These are phyloP conservation scores for Hanseniaspora taiwanica DNA, from an alignment of 805 yeast species.

Conservation along the genomic window DNA sequence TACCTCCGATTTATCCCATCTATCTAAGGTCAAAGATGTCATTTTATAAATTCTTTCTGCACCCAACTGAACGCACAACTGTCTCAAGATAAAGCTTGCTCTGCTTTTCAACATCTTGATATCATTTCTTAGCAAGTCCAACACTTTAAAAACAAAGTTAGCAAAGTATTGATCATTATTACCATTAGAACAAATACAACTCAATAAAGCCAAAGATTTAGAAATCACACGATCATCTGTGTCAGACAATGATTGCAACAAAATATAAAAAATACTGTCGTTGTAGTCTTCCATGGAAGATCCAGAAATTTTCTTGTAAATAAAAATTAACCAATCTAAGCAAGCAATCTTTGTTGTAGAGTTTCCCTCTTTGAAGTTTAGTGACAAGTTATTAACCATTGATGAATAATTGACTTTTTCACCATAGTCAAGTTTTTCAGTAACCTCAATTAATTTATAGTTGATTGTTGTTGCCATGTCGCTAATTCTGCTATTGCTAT, in stretches of 20 bases:
- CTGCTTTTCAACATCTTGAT: constrained; percentile 49
- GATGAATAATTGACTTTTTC: constrained; percentile 35
- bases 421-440: constrained; percentile 17
- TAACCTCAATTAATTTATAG: constrained; percentile 39
- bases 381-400: constrained; percentile 56
- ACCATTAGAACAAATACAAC: constrained; percentile 17
- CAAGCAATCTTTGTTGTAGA: constrained; percentile 76
- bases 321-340: constrained; percentile 77
- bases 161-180: constrained; percentile 61
- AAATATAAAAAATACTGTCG: constrained; percentile 59
- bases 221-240: constrained; percentile 24
- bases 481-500: constrained; percentile 34
- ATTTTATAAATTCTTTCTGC: constrained; percentile 76
- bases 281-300: constrained; percentile 38
- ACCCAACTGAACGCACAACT: constrained; percentile 66
- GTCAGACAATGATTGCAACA: constrained; percentile 60
- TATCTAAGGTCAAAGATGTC: constrained; percentile 58
- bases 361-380: constrained; percentile 61
- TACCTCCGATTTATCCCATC: constrained; percentile 35
- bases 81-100: constrained; percentile 74
- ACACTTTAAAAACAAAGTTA: constrained; percentile 57
- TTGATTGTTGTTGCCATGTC: constrained; percentile 46
- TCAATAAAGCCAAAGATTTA: constrained; percentile 19
- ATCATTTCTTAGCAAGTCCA: constrained; percentile 59
- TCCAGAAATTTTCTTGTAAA: constrained; percentile 55